Evolutionary conservation across 23 red algal species (phyloP).

Genomic region (Chondrus crispus): DNA sequence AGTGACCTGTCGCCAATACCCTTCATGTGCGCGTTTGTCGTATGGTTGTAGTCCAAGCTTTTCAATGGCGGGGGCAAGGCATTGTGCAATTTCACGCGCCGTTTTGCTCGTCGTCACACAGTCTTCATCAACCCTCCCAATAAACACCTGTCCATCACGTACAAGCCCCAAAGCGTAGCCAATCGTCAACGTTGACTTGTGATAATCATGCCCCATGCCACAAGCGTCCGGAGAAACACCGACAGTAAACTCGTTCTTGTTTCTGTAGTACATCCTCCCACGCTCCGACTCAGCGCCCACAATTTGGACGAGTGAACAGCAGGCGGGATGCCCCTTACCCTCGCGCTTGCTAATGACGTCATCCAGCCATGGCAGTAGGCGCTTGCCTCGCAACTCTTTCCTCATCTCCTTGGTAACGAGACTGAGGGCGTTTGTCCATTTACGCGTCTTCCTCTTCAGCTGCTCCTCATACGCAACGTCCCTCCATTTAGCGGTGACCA

Average conservation of each 20-base stretch:
- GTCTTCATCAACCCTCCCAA: conserved; percentile 33
- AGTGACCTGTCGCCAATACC: conserved; percentile 77
- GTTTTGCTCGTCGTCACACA: conserved; percentile 65
- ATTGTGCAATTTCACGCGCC: conserved; percentile 42
- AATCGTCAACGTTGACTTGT: conserved; percentile 40
- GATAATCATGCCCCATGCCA: conserved; percentile 10
- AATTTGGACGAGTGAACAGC: conserved; percentile 15
- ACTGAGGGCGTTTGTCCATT: conserved; percentile 48
- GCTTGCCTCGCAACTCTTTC: background rate
- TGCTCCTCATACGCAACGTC: conserved; percentile 58
- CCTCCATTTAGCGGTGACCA: conserved; percentile 73
- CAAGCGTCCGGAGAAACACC: conserved; percentile 40
- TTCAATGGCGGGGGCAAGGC: conserved; percentile 43
- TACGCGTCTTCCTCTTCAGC: conserved; percentile 38
- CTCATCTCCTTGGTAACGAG: conserved; percentile 48
- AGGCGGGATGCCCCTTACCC: conserved; percentile 7
- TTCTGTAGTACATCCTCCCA: conserved; percentile 66
- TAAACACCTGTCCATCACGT: conserved; percentile 60
- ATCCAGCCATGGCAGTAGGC: conserved; percentile 35
- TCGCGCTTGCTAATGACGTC: background rate
- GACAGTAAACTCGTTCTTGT: conserved; percentile 96
- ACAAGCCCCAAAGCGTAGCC: conserved; percentile 79
- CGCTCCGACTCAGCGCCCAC: background rate
- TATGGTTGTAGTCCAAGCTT: conserved; percentile 33
- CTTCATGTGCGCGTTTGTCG: conserved; percentile 57